Percentiles rank a stretch among this genome's conserved stretches.
These are phyloP conservation scores for Mrakia blollopis DNA, from an alignment of 768 basidiomycete genomes.

Conservation along the genomic window DNA sequence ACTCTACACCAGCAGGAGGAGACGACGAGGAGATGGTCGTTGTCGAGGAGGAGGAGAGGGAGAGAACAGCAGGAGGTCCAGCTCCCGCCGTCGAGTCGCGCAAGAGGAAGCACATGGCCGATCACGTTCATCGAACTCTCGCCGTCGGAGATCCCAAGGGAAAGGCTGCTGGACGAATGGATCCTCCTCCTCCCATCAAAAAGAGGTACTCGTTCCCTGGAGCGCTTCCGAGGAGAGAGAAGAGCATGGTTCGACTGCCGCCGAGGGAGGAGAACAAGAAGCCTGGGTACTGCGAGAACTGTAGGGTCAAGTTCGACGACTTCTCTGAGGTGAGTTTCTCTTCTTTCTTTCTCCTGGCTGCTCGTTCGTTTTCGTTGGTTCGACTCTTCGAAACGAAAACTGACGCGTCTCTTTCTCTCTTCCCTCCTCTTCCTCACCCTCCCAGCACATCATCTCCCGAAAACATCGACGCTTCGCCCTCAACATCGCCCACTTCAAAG, in stretches of 20 bases:
- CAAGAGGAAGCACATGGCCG: constrained; percentile 33
- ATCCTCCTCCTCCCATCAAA: constrained; percentile 32
- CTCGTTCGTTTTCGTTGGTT: background rate
- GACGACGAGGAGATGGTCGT: constrained; percentile 23
- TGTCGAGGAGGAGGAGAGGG: constrained; percentile 27
- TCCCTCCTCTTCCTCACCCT: background rate
- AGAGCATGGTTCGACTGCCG: constrained; percentile 39
- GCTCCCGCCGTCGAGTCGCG: constrained; percentile 4
- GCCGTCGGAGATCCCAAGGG: background rate
- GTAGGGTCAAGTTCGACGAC: constrained; percentile 80
- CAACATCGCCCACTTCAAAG: constrained; percentile 21
- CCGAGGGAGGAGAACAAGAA: constrained; percentile 69
- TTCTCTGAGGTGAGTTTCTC: constrained; percentile 63
- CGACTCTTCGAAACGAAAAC: background rate
- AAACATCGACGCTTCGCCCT: constrained; percentile 31
- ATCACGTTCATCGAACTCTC: constrained; percentile 36
- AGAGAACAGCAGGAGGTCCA: constrained; percentile 31
- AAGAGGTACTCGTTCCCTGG: constrained; percentile 32
- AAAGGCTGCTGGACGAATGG: constrained; percentile 20
- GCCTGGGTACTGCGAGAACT: constrained; percentile 97
- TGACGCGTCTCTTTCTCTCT: background rate
- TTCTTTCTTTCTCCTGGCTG: background rate
- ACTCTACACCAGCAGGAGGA: background rate
- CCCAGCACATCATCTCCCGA: constrained; percentile 27
- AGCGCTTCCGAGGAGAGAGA: constrained; percentile 44